Conservation (phyloP, 78 protist species). For the Anaeramoeba flamelloides region DNA sequence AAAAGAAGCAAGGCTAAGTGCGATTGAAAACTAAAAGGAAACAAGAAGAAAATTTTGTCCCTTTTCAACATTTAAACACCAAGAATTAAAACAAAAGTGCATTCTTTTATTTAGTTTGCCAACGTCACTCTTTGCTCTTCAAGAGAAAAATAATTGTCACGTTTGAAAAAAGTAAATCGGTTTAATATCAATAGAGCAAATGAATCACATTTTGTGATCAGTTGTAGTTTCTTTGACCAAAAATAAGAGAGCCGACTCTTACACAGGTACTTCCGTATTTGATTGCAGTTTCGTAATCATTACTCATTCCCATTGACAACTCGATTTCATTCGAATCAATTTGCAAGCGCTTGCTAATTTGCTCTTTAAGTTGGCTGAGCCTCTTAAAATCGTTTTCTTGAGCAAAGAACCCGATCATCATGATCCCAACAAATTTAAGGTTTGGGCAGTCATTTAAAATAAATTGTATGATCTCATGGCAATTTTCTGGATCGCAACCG, state of each 20-base stretch:
- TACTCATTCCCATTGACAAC: neutral
- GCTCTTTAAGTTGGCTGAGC: neutral
- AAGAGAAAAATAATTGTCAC: too few species aligned
- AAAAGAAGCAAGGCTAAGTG: too few species aligned
- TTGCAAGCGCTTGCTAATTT: neutral
- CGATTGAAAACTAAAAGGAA: too few species aligned
- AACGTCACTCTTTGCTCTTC: too few species aligned
- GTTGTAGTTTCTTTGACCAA: too few species aligned
- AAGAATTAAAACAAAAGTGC: too few species aligned
- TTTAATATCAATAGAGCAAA: too few species aligned
- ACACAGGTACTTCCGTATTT: neutral
- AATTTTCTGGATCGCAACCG: neutral
- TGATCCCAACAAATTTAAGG: neutral
- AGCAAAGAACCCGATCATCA: neutral
- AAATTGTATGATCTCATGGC: neutral
- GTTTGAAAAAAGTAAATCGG: too few species aligned
- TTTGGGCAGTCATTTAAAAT: neutral
- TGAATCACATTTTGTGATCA: too few species aligned
- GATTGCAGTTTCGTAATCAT: neutral
- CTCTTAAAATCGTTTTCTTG: neutral
- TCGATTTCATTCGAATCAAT: neutral
- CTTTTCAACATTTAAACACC: too few species aligned
- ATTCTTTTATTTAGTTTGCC: too few species aligned
- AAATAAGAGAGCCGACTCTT: neutral
- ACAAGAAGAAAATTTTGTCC: too few species aligned